phyloP scores from a whole-genome alignment of 2,329 filamentous ascomycete species.

The Colletotrichum shisoi region DNA sequence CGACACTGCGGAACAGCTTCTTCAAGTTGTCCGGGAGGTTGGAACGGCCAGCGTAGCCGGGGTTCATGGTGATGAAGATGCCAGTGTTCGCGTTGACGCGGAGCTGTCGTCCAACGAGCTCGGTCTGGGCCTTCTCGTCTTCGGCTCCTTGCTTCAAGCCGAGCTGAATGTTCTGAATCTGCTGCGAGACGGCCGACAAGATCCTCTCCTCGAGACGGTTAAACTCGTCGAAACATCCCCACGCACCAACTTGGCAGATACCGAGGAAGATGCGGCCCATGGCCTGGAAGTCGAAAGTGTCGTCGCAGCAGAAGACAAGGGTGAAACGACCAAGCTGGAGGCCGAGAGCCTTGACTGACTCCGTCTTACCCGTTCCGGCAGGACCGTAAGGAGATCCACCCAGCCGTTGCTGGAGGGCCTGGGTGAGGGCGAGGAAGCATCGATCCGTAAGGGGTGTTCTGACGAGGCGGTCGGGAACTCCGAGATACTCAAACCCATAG shows the following conservation, averaged over 20 bases:
- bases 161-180: constrained; percentile 99
- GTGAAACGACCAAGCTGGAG: constrained; percentile 97
- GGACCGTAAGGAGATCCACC: constrained; percentile 97
- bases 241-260: constrained; percentile 98
- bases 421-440: constrained; percentile 96
- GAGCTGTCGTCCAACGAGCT: constrained; percentile 89
- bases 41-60: constrained; percentile 95
- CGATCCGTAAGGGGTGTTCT: constrained; percentile 96
- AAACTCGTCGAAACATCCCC: constrained; percentile 99
- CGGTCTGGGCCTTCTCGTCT: constrained; percentile 87
- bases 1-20: constrained; percentile 98
- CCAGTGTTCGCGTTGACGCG: constrained; percentile 91
- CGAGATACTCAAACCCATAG: constrained; percentile 98
- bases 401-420: constrained; percentile 91
- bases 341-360: constrained; percentile 97
- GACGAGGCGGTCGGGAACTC: constrained; percentile 94
- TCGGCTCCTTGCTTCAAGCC: constrained; percentile 85
- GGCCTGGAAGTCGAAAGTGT: constrained; percentile 99
- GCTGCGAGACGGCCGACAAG: constrained; percentile 95
- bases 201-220: constrained; percentile 98
- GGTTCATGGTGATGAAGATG: constrained; percentile 99
- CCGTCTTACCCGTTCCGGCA: constrained; percentile 97
- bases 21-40: constrained; percentile 99
- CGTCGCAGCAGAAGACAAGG: constrained; percentile 98
- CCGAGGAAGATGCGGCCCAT: constrained; percentile 99